Evolutionary conservation across 1,139 yeast species (phyloP), one percentile per base, ranked within the genome.

Genomic region (Scheffersomyces stambukii): DNA sequence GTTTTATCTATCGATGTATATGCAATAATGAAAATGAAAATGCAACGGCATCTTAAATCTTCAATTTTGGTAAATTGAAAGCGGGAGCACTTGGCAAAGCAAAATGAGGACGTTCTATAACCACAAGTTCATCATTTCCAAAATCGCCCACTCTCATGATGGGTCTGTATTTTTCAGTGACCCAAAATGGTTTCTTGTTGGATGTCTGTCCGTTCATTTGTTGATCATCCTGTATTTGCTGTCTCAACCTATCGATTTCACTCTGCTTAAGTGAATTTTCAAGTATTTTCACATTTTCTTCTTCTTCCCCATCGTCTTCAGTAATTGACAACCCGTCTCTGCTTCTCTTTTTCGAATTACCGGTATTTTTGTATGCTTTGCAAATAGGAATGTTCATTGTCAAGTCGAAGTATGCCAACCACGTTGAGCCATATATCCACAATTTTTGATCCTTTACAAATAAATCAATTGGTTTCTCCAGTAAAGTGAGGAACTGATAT

Each of bases 391-490:
- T 60, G 43, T 81, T 77, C 33, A 68, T 53, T n/a, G 69, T 54
- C 38, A 84, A 60, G 51, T 89, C 91, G 30, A 91, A 71, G 50
- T 72, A 83, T 6, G 82, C 74, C 13, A 89, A 50, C 95, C 96
- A 91, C 29, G 75, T 73, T n/a, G 84, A 70, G 3, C 96, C 95
- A 73, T 84, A 88, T 13, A 88, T 55, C 96, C 96, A 89, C 16
- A 82, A 62, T 33, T 51, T 57, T 13, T 47, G 48, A 2, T 42
- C 45, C 29, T 70, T 62, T 2, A 60, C 48, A 47, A 83, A 85
- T 16, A 83, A 56, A 6, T 95, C 96, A 40, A 76, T 70, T 32
- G 95, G 82, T 45, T 81, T 79, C 39, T 83, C 93, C 17, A 71
- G 75, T 35, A 75, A 62, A 6, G 66, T 56, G 18, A 70, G 54